phyloP scores from a whole-genome alignment of 495 filamentous ascomycete species.

The Parathielavia hyrcaniae region DNA sequence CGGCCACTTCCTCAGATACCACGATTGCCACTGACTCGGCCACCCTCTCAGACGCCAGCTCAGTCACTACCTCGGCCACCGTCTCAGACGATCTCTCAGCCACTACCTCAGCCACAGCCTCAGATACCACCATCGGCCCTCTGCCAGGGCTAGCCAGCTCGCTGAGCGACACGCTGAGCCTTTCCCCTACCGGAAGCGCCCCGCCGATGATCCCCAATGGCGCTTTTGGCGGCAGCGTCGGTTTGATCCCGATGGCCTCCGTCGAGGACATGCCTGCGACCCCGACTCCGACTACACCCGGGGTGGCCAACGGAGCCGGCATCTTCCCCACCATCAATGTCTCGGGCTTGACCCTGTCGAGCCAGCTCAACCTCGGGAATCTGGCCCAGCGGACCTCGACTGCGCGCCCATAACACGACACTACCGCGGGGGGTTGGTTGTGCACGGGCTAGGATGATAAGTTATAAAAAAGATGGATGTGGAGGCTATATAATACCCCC shows the following conservation, averaged over 20 bases:
- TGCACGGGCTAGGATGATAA: background rate
- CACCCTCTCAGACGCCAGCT: too few relatives aligned
- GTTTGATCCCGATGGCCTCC: constrained; percentile 20
- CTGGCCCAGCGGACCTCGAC: constrained; percentile 25
- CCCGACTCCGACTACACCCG: constrained; percentile 16
- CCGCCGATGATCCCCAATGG: background rate
- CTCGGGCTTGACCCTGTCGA: constrained; percentile 31
- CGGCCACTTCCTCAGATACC: too few relatives aligned
- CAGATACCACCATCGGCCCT: background rate
- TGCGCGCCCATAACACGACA: background rate
- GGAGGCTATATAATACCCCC: constrained; percentile 12
- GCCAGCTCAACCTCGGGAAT: constrained; percentile 33
- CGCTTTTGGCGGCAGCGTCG: constrained; percentile 26
- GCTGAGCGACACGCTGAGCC: constrained; percentile 4
- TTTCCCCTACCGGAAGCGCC: background rate
- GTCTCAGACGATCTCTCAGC: too few relatives aligned
- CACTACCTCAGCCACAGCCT: background rate
- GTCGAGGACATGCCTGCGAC: constrained; percentile 3
- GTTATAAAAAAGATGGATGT: background rate
- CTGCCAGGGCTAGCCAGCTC: constrained; percentile 11
- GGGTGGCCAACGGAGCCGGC: constrained; percentile 22
- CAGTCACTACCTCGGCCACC: too few relatives aligned
- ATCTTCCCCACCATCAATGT: constrained; percentile 26
- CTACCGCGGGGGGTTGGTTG: background rate
- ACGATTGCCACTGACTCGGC: too few relatives aligned